Evolutionary conservation across 108 stramenopile genomes (phyloP), one percentile per base, ranked within the genome.

Genomic region (Schizochytrium sp.): DNA sequence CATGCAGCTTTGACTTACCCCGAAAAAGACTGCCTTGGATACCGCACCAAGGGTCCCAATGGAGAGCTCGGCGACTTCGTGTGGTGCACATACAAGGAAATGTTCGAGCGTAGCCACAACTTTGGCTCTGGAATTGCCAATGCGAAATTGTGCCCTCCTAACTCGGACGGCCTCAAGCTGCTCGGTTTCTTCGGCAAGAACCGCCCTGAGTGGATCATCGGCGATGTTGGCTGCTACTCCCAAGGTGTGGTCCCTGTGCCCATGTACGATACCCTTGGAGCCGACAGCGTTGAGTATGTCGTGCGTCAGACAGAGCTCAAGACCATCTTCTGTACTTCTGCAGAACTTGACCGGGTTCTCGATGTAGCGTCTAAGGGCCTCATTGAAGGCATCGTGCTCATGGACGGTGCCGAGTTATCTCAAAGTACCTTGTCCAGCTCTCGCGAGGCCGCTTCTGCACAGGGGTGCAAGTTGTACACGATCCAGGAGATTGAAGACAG

Each of bases 191-290:
- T 96, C 94, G 95, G 96, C 93, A 96, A 94, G 89, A 99, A 99
- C 87, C 96, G 96, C 61, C 93, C 96, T 88, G 98, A 99, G 91
- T 98, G 97, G 97, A 73, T 97, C 72, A 90, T 99, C 57, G 95
- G 94, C 28, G 98, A 99, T 61, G 97, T 98, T 72, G 97, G 95
- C 8, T 91, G 93, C 46, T 97, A 96, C 89, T 89, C 93, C 50
- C 58, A 96, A 56, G 93, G 94, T 56, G 96, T 95, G 19, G 91
- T 95, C 7, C 96, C 97, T 0, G 98, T 97, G 72, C 97, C 97
- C 3, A 94, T 98, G 56, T 98, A 98, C 91, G 97, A 97, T 89
- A 98, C 98, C 13, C 93, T 98, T 7, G 98, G 97, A 12, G 96
- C 96, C 10, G 97, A 97, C 60, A 93, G 96, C 5, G 96, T 97